These are phyloP conservation scores for Prunus mongolica DNA, from an alignment of 306 rosid genomes.

Conservation along the genomic window DNA sequence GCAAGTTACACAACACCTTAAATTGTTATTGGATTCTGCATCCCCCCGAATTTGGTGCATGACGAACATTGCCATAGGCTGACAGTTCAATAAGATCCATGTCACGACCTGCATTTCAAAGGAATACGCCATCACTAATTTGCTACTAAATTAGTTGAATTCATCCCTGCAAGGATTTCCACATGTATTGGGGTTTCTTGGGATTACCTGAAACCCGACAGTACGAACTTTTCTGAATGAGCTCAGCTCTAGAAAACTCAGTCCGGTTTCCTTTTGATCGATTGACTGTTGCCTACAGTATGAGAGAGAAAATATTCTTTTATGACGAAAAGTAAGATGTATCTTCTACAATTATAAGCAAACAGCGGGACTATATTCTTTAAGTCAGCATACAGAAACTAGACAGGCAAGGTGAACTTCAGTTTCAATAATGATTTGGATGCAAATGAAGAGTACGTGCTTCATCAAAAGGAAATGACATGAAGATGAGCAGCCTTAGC, in stretches of 20 bases:
- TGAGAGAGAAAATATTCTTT: background rate
- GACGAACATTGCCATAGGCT: slow-evolving; percentile 76
- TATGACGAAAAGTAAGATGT: slow-evolving; percentile 1
- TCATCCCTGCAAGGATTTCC: background rate
- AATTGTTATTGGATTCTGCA: slow-evolving; percentile 72
- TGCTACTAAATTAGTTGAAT: slow-evolving; percentile 17
- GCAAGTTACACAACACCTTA: slow-evolving; percentile 7
- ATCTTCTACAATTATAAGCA: background rate
- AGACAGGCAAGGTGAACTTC: background rate
- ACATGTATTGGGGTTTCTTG: background rate
- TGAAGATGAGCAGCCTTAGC: background rate
- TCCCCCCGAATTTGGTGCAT: slow-evolving; percentile 70
- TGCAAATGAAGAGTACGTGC: background rate
- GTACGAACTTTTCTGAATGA: slow-evolving; percentile 85
- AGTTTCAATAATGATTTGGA: background rate
- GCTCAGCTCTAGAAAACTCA: slow-evolving; percentile 70
- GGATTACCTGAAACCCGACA: slow-evolving; percentile 83
- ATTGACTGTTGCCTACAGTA: slow-evolving; percentile 72
- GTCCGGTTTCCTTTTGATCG: slow-evolving; percentile 86
- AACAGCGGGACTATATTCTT: background rate
- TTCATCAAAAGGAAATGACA: background rate
- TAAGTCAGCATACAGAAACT: background rate
- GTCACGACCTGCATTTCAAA: slow-evolving; percentile 60
- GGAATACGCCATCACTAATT: slow-evolving; percentile 6
- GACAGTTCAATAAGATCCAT: slow-evolving; percentile 93